Evolutionary conservation across 306 rosid genomes (phyloP).

Genomic region (Geum urbanum): DNA sequence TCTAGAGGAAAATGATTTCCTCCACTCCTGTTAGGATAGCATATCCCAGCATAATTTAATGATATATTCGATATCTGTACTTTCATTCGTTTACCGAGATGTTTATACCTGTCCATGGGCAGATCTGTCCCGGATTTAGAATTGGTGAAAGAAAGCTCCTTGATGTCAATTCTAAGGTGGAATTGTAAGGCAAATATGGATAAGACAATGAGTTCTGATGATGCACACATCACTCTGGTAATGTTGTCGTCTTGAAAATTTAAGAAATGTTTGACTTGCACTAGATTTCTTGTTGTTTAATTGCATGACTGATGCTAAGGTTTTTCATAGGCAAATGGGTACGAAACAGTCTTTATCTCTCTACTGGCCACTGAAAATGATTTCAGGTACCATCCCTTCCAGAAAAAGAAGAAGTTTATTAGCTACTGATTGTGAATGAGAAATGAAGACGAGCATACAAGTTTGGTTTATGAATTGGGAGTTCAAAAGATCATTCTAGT

Average conservation of each 20-base stretch:
- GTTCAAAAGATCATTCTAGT: not conserved
- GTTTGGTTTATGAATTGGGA: not conserved
- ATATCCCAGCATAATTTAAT: constrained; percentile 40
- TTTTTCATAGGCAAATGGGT: constrained; percentile 63
- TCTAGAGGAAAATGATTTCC: not conserved
- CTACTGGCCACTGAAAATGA: constrained; percentile 60
- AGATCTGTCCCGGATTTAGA: constrained; percentile 90
- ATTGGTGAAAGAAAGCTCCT: constrained; percentile 72
- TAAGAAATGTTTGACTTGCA: constrained; percentile 1
- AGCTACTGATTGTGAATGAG: constrained; percentile 16
- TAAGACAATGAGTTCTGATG: constrained; percentile 57
- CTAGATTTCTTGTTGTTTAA: not conserved
- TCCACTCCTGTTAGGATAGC: constrained; percentile 5
- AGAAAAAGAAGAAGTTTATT: not conserved
- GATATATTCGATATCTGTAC: constrained; percentile 31
- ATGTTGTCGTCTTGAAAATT: constrained; percentile 26
- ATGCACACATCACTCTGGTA: constrained; percentile 80
- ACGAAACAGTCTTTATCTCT: constrained; percentile 74
- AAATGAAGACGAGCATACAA: constrained; percentile 6
- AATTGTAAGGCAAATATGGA: constrained; percentile 77
- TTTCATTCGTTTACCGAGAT: constrained; percentile 8
- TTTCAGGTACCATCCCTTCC: constrained; percentile 49
- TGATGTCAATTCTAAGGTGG: constrained; percentile 84
- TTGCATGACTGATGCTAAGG: constrained; percentile 28
- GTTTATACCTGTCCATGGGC: constrained; percentile 30